phyloP scores from a whole-genome alignment of 148 eudicot species.

The Chenopodium album region DNA sequence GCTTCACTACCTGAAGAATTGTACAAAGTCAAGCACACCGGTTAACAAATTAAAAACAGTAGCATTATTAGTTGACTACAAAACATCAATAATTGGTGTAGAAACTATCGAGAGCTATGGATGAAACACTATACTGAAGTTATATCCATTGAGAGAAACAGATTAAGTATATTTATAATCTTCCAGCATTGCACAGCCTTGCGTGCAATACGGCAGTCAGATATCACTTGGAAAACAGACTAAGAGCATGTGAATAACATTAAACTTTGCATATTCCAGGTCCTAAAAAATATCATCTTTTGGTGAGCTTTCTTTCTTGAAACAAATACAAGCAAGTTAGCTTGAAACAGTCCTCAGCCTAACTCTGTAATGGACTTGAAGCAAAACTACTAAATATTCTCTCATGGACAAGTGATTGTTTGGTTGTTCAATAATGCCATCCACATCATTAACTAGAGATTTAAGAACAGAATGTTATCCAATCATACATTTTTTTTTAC shows the following conservation, averaged over 20 bases:
- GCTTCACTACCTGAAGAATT: constrained; percentile 65
- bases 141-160: neutral
- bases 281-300: too few species aligned
- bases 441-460: neutral
- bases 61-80: neutral
- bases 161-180: neutral
- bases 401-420: too few species aligned
- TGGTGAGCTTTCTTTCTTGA: too few species aligned
- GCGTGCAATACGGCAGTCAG: neutral
- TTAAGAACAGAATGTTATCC: neutral
- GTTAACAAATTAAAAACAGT: neutral
- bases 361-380: too few species aligned
- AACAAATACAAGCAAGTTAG: too few species aligned
- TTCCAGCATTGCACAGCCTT: neutral
- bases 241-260: too few species aligned
- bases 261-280: too few species aligned
- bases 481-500: too few species aligned
- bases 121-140: neutral
- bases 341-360: too few species aligned
- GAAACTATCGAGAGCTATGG: neutral
- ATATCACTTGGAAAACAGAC: neutral
- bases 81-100: neutral
- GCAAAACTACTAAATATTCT: too few species aligned
- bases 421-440: too few species aligned
- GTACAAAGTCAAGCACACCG: neutral